These are phyloP conservation scores for Rhizopus delemar DNA, from an alignment of 371 early-diverging fungal genomes.

Conservation along the genomic window DNA sequence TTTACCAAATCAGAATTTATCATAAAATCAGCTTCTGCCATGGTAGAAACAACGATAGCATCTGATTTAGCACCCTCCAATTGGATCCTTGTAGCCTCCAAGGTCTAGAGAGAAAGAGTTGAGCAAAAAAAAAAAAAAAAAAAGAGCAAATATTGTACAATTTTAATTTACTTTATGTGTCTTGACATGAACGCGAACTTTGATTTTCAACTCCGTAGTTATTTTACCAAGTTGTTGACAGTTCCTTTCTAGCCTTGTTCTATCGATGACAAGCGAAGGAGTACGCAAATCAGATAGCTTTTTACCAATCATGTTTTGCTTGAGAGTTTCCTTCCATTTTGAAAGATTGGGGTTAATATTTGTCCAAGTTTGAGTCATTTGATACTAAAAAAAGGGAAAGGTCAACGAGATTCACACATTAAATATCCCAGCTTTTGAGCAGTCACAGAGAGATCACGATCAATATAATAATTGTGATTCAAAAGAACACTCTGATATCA, in stretches of 20 bases:
- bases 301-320: conserved; percentile 34
- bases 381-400: neutral
- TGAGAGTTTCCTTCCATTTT: conserved; percentile 24
- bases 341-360: neutral
- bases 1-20: conserved; percentile 30
- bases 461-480: no score
- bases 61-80: conserved; percentile 32
- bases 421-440: neutral
- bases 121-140: neutral
- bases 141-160: neutral
- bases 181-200: conserved; percentile 47
- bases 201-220: conserved; percentile 21
- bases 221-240: conserved; percentile 29
- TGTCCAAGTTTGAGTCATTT: neutral
- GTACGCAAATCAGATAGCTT: conserved; percentile 38
- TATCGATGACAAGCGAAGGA: conserved; percentile 42
- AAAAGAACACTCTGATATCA: no score
- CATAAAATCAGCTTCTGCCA: conserved; percentile 45
- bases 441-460: neutral
- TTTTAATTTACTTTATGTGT: conserved; percentile 44
- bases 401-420: neutral
- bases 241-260: conserved; percentile 32
- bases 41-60: conserved; percentile 49
- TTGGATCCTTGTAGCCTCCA: conserved; percentile 45
- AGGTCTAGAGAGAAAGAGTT: conserved; percentile 22